Evolutionary conservation across 371 early-diverging fungal species (phyloP), one percentile per base, ranked within the genome.

Genomic region (Lichtheimia corymbifera): DNA sequence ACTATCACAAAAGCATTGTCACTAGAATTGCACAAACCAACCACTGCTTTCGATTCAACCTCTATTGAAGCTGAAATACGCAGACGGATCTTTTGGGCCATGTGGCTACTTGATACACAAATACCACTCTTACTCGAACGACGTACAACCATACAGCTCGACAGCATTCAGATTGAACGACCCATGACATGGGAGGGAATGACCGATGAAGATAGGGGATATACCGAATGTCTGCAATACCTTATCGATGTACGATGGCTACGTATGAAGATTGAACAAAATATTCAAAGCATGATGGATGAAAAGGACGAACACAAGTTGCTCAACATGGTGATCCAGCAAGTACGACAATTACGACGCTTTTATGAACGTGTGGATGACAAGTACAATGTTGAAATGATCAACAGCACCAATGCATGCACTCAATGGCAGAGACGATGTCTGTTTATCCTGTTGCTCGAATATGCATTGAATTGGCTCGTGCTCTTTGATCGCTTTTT

Each of bases 401-500:
- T 56, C 7, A 15, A 49, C 17, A 22, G 27, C 20, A 28, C 22
- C 17, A 3, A 27, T 17, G 25, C 35, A 55, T 28, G 9, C 9
- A 59, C 41, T 12, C 42, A 20, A 17, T 67, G 68, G 68, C 43
- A 56, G 20, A 52, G 28, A 18, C 60, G 68, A 17, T 43, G 50
- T 7, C 27, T 27, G 1, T 63, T 43, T 47, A 63, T 63, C 52
- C 24, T 63, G 0, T 44, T 67, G 18, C 30, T 67, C 18, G 68
- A 67, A 27, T 61, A 60, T 51, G 63, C 58, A 15, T 49, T 66
- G 59, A 66, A 66, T 27, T 66, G 67, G 67, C 50, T 67, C 5
- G 53, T 67, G 4, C 28, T 67, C 0, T 57, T 63, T 56, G 61
- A 63, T 49, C 57, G 50, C 3, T 53, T 67, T 42, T 28, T 67